Percentiles rank a stretch among this genome's conserved stretches.
Evolutionary conservation across 129 eudicot genomes (phyloP).

Genomic region (Pulicaria dysenterica): DNA sequence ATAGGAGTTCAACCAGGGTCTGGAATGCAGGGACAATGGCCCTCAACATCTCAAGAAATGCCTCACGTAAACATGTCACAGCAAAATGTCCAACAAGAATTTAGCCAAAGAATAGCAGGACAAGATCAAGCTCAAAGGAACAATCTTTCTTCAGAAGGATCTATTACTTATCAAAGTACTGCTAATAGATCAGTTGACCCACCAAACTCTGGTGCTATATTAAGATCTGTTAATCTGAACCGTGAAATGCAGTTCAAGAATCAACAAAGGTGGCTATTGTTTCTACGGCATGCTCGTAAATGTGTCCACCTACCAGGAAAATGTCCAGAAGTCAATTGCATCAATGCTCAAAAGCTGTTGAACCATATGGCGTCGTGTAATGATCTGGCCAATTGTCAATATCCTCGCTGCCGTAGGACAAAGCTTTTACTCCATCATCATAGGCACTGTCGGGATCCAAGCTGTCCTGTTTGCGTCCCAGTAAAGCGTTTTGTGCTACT

Average conservation of each 20-base stretch:
- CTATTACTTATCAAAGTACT: constrained; percentile 46
- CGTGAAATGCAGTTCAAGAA: constrained; percentile 56
- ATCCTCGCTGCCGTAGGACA: constrained; percentile 63
- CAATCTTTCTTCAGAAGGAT: constrained; percentile 61
- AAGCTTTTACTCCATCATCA: constrained; percentile 52
- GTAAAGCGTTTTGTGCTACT: constrained; percentile 52
- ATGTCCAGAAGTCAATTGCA: constrained; percentile 64
- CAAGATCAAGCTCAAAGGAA: constrained; percentile 71
- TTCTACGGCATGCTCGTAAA: constrained; percentile 81
- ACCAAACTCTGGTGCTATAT: constrained; percentile 38
- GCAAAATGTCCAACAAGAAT: constrained; percentile 60
- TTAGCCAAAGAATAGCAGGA: constrained; percentile 54
- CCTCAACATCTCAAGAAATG: constrained; percentile 57
- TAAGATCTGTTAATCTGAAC: constrained; percentile 36
- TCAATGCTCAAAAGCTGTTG: constrained; percentile 59
- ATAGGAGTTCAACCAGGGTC: constrained; percentile 48
- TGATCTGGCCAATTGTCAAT: constrained; percentile 43
- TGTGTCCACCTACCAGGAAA: constrained; percentile 71
- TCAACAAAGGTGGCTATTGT: constrained; percentile 81
- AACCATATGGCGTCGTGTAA: constrained; percentile 64
- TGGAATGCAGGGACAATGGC: constrained; percentile 55
- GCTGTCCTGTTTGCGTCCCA: constrained; percentile 83
- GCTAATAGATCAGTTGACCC: constrained; percentile 46
- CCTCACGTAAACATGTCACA: constrained; percentile 43
- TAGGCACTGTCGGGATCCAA: constrained; percentile 56